Base-by-base conservation (phyloP, 108 stramenopile species). In the Discostella stelligeroides region DNA sequence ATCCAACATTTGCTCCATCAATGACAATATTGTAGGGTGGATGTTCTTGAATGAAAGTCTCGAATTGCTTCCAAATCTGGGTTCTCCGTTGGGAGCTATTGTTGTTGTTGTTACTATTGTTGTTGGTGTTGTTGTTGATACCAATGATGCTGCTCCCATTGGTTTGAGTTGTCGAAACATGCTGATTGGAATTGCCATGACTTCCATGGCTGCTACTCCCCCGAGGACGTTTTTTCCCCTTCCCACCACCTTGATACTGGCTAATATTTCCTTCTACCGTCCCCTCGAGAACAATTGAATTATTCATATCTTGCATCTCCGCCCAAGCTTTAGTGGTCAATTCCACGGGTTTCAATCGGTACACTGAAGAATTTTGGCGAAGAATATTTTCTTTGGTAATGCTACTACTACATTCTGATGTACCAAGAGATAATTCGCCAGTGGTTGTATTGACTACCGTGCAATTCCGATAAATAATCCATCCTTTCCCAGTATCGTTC, bases 1-100 rank as follows among this genome's bases (percentile, higher is more conserved):
- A n/a, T n/a, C n/a, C n/a, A n/a, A n/a, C n/a, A n/a, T n/a, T n/a
- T 15, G 99, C 99, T 4, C 97, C 98, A 81, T 99, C 99, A 58
- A 99, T 82, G n/a, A 98, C 86, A 9, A 89, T 70, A 70, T 91
- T 57, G 51, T 66, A 79, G 0, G 70, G 66, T 39, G 75, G 77
- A 66, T 63, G 79, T 17, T 64, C 61, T 47, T 40, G 60, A 45
- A 81, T 48, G 45, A 75, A 72, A 13, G 58, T 43, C 43, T 82
- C 68, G 23, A 84, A 84, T 20, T 67, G 56, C 30, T 66, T 50
- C 83, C 83, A 84, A 40, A 48, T 54, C 23, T 77, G 40, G 49
- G 62, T 55, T 56, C 83, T 70, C 80, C 75, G 66, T 46, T 55
- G 48, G 2, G 40, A 25, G 23, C 17, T 75, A 21, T 60, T 42